phyloP scores from a whole-genome alignment of 2,329 filamentous ascomycete species.

The Diplodia corticola region DNA sequence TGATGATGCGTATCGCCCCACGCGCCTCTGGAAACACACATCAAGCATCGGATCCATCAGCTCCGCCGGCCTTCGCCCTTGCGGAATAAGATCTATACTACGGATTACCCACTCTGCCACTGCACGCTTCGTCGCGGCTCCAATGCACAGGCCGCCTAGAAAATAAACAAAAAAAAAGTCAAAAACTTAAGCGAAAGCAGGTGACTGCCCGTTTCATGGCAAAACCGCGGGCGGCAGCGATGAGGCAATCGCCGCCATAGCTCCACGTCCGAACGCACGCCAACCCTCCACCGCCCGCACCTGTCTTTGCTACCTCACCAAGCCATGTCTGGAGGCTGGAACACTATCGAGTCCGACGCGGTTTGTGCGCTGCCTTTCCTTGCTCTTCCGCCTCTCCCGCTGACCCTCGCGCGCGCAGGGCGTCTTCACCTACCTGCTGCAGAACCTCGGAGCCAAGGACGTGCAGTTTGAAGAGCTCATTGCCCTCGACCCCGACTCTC shows the following conservation, averaged over 20 bases:
- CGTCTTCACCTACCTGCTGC: conserved; percentile 95
- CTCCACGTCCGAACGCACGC: neutral
- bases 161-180: no score
- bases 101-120: no score
- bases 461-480: conserved; percentile 98
- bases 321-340: conserved; percentile 71
- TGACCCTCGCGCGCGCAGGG: conserved; percentile 56
- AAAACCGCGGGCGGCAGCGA: conserved; percentile 7
- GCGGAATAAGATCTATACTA: no score
- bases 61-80: no score
- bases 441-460: conserved; percentile 85
- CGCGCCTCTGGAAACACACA: neutral
- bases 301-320: neutral
- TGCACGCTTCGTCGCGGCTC: no score
- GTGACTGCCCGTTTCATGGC: neutral
- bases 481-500: conserved; percentile 75
- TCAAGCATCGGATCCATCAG: no score
- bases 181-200: no score
- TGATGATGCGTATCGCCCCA: neutral
- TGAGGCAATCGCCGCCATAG: conserved; percentile 20
- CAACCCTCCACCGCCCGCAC: neutral
- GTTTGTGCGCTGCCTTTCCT: conserved; percentile 54
- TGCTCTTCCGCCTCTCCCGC: neutral
- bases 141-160: no score
- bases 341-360: conserved; percentile 96